Percentiles rank a stretch among this genome's conserved stretches.
Evolutionary conservation across 768 basidiomycete genomes (phyloP).

Genomic region (Pulveroboletus sp.): DNA sequence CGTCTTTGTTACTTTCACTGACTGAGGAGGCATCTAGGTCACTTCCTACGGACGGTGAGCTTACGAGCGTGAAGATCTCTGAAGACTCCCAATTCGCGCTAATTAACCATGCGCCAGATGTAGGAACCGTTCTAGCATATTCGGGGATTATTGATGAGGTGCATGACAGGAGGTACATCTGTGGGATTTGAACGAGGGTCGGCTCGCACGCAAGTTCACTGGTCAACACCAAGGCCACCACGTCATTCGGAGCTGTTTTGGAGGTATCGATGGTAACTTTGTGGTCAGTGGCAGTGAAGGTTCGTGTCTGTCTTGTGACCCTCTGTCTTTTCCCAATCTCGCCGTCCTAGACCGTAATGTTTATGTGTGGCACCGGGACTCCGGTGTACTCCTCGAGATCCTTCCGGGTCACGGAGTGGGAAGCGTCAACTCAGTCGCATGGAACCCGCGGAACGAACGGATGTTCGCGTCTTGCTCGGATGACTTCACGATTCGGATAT

Average conservation of each 20-base stretch:
- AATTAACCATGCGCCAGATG: slow-evolving; percentile 85
- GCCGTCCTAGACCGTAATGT: slow-evolving; percentile 76
- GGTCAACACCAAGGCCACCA: slow-evolving; percentile 84
- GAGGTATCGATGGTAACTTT: slow-evolving; percentile 84
- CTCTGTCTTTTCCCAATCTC: slow-evolving; percentile 8
- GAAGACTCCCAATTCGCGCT: slow-evolving; percentile 84
- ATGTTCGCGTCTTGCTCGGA: slow-evolving; percentile 98
- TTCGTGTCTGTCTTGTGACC: slow-evolving; percentile 31
- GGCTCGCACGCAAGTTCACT: slow-evolving; percentile 74
- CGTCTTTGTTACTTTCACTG: slow-evolving; percentile 6
- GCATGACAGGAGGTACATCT: slow-evolving; percentile 77
- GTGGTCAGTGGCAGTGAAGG: slow-evolving; percentile 96
- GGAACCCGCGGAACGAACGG: slow-evolving; percentile 86
- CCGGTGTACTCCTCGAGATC: slow-evolving; percentile 80
- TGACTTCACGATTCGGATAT: slow-evolving; percentile 87
- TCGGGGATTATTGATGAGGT: slow-evolving; percentile 6
- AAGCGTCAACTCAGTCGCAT: slow-evolving; percentile 93
- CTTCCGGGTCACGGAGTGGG: slow-evolving; percentile 85
- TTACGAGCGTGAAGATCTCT: slow-evolving; percentile 87
- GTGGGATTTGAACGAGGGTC: slow-evolving; percentile 73
- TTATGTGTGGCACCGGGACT: slow-evolving; percentile 93
- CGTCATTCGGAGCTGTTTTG: slow-evolving; percentile 92
- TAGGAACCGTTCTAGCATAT: slow-evolving; percentile 37
- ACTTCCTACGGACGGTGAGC: slow-evolving; percentile 68
- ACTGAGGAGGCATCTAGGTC: slow-evolving; percentile 41